Conservation (phyloP, 2,329 filamentous ascomycete genomes). For the Piedraia hortae region DNA sequence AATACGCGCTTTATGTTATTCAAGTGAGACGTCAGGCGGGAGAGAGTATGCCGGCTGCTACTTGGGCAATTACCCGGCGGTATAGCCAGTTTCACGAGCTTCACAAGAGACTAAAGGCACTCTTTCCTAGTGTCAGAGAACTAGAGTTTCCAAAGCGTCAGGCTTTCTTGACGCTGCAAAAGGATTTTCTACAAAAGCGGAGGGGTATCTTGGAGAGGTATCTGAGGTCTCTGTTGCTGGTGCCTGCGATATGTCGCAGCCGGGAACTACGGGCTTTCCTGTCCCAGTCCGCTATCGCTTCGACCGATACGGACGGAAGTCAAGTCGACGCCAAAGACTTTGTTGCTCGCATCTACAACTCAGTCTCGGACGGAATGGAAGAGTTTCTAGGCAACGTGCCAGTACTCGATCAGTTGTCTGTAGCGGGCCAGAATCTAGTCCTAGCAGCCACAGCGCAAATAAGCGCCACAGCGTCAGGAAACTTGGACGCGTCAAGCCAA, state of each 20-base stretch:
- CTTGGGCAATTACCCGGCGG: conserved; percentile 72
- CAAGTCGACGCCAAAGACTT: conserved; percentile 46
- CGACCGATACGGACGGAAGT: conserved; percentile 32
- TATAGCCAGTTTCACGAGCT: conserved; percentile 96
- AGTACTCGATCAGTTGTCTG: conserved; percentile 76
- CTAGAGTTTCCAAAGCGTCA: conserved; percentile 79
- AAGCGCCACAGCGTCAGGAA: conserved; percentile 17
- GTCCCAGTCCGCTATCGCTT: conserved; percentile 48
- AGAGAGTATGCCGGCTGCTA: conserved; percentile 87
- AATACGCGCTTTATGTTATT: conserved; percentile 79
- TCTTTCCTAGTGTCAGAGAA: conserved; percentile 65
- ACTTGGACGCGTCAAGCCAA: conserved; percentile 15
- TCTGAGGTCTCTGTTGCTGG: conserved; percentile 38
- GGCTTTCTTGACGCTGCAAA: conserved; percentile 88
- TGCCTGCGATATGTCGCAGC: conserved; percentile 84
- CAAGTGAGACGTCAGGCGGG: conserved; percentile 76
- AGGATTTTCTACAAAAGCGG: conserved; percentile 79
- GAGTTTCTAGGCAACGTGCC: conserved; percentile 91
- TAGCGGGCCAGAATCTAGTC: conserved; percentile 74
- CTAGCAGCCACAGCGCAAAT: conserved; percentile 36
- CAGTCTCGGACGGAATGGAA: conserved; percentile 91
- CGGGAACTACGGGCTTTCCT: conserved; percentile 77
- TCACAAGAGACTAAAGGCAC: conserved; percentile 59
- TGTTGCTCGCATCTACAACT: conserved; percentile 84
- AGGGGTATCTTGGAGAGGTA: conserved; percentile 65